Conservation (phyloP, 805 yeast species). For the Yarrowia alimentaria region DNA sequence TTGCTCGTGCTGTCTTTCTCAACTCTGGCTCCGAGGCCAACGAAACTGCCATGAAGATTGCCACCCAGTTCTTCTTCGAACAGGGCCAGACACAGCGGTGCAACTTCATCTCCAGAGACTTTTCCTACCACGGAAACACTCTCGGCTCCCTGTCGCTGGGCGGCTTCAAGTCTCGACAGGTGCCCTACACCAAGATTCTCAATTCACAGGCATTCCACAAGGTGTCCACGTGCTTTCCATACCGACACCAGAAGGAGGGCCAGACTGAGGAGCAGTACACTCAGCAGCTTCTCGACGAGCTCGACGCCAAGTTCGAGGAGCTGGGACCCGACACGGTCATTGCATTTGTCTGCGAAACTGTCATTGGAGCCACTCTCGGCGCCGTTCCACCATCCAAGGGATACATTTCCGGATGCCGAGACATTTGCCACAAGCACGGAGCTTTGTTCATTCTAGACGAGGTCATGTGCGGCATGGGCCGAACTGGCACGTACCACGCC, state of each 20-base stretch:
- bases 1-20: constrained; percentile 25
- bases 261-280: constrained; percentile 46
- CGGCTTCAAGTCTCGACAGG: constrained; percentile 37
- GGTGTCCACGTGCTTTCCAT: constrained; percentile 38
- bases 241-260: constrained; percentile 39
- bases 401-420: constrained; percentile 49
- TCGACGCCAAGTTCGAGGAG: constrained; percentile 46
- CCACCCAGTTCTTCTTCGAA: constrained; percentile 49
- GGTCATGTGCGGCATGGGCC: constrained; percentile 59
- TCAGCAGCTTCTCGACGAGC: constrained; percentile 43
- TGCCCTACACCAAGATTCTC: constrained; percentile 22
- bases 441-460: constrained; percentile 53
- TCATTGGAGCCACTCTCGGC: constrained; percentile 50
- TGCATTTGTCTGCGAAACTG: constrained; percentile 48
- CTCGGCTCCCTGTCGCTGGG: constrained; percentile 45
- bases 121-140: constrained; percentile 53
- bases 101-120: constrained; percentile 47
- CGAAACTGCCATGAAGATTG: constrained; percentile 61
- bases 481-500: constrained; percentile 50
- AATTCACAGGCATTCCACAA: constrained; percentile 32
- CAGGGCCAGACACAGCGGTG: constrained; percentile 45
- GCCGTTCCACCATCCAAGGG: constrained; percentile 48
- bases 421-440: constrained; percentile 53
- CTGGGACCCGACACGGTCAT: constrained; percentile 48
- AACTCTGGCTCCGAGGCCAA: constrained; percentile 62